Base-by-base conservation (phyloP, 305 asterid genomes). In the Solanum aculeatissimum region DNA sequence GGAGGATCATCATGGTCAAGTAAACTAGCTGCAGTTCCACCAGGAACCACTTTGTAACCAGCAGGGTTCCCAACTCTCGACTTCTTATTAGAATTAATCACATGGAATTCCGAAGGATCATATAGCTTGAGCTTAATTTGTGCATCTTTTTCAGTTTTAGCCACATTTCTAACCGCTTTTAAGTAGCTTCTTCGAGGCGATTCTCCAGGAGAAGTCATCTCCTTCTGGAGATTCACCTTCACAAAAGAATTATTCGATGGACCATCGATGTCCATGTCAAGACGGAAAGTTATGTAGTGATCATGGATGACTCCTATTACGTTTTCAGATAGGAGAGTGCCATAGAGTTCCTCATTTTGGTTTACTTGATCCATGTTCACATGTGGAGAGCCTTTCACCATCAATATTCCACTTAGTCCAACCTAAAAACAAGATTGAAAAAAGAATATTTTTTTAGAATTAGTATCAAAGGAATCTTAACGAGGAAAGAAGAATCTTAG, bases 221-320 rank as follows among this genome's bases (percentile, higher is more conserved):
- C 95, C 68, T 91, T 90, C 80, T 91, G 89, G 86, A 96, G 92
- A 72, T 93, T 88, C 45, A 96, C 98, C 23, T 95, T 95, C 13
- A 93, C 95, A 43, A 96, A 96, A 14, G 99, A 94, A 75, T 96
- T 96, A 43, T 93, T 82, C 0, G 93, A 80, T 47, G 75, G 75
- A 82, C 95, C 97, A 15, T 96, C 98, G 0, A 93, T 86, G 14
- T 96, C 99, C 99, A 96, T 91, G 92, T 96, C 98, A 0, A 96
- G 97, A 83, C 91, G 83, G 92, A 94, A 96, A 9, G 98, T 93
- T 88, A 96, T 83, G 86, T 80, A 96, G 91, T 96, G 99, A 58
- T 96, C 99, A 74, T 96, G 99, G 92, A 96, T 92, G 14, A 96
- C 94, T 6, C 99, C 99, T 13, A 96, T 90, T 53, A 96, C 92